Percentiles rank a stretch among this genome's conserved stretches.
These are phyloP conservation scores for Cardamine chenopodiifolia DNA, from an alignment of 345 rosid species.

Conservation along the genomic window DNA sequence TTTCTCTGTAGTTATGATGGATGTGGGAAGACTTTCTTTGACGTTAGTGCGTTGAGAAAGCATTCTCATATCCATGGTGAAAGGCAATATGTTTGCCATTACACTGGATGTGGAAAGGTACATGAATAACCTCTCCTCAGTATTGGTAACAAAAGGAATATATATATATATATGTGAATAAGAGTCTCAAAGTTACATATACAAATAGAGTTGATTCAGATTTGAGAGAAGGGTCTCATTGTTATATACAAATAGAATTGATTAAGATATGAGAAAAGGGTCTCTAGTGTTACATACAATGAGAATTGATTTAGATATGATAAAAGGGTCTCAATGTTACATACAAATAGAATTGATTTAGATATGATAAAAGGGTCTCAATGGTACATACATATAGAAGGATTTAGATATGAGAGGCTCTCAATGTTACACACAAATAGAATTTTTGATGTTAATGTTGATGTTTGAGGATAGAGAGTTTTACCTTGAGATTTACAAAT, in stretches of 20 bases:
- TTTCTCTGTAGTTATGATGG: conserved; percentile 96
- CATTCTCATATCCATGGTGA: conserved; percentile 99
- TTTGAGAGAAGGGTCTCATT: not conserved
- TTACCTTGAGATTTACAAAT: not conserved
- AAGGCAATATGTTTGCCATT: conserved; percentile 81
- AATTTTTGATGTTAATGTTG: not conserved
- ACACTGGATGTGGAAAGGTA: conserved; percentile 90
- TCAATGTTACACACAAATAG: not conserved
- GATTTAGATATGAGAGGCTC: not conserved
- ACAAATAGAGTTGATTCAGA: not conserved
- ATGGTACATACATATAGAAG: no score
- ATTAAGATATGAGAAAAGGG: no score
- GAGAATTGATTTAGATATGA: no score
- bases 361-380: not conserved
- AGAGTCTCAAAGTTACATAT: not conserved
- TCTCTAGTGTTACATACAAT: no score
- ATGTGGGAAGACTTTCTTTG: conserved; percentile 94
- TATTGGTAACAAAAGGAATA: not conserved
- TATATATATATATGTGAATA: not conserved
- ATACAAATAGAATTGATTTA: no score
- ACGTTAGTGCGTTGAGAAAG: conserved; percentile 90
- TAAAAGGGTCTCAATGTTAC: no score
- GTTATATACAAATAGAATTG: not conserved
- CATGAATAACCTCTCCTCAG: not conserved
- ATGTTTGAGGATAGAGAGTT: not conserved